Percentiles rank a stretch among this genome's conserved stretches.
Evolutionary conservation across 2,329 filamentous ascomycete species (phyloP).

Genomic region (Exserohilum rostratum): DNA sequence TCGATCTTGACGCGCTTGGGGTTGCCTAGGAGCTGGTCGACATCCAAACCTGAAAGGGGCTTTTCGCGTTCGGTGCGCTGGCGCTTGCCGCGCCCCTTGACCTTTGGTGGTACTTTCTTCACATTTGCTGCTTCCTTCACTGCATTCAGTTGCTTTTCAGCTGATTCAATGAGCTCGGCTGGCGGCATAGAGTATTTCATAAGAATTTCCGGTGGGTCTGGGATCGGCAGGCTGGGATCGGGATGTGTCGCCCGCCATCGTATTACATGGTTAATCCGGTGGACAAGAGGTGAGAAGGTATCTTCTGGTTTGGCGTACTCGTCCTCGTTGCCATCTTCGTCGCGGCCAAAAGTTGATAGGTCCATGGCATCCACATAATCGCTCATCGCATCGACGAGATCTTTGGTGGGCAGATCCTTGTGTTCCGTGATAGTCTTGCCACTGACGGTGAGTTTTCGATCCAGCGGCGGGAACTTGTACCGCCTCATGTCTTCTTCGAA

Average conservation of each 20-base stretch:
- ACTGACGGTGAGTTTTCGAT: conserved; percentile 84
- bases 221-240: conserved; percentile 67
- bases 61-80: conserved; percentile 70
- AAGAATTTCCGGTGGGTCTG: conserved; percentile 53
- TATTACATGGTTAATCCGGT: conserved; percentile 86
- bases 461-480: conserved; percentile 91
- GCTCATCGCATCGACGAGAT: conserved; percentile 81
- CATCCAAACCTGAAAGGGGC: conserved; percentile 86
- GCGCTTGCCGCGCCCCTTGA: conserved; percentile 70
- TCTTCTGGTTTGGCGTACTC: conserved; percentile 83
- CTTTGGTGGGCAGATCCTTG: conserved; percentile 77
- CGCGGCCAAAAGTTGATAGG: conserved; percentile 70
- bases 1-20: conserved; percentile 64
- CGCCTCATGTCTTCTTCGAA: conserved; percentile 89
- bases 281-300: conserved; percentile 82
- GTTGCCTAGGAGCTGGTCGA: conserved; percentile 76
- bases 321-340: conserved; percentile 69
- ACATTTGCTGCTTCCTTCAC: conserved; percentile 76
- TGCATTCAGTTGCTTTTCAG: conserved; percentile 63
- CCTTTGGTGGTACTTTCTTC: conserved; percentile 81
- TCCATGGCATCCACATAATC: conserved; percentile 95
- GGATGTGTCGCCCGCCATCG: conserved; percentile 80
- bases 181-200: conserved; percentile 77
- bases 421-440: conserved; percentile 82
- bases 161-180: conserved; percentile 65